Evolutionary conservation across 2,329 filamentous ascomycete species (phyloP).

Genomic region (Sporothrix pallida): DNA sequence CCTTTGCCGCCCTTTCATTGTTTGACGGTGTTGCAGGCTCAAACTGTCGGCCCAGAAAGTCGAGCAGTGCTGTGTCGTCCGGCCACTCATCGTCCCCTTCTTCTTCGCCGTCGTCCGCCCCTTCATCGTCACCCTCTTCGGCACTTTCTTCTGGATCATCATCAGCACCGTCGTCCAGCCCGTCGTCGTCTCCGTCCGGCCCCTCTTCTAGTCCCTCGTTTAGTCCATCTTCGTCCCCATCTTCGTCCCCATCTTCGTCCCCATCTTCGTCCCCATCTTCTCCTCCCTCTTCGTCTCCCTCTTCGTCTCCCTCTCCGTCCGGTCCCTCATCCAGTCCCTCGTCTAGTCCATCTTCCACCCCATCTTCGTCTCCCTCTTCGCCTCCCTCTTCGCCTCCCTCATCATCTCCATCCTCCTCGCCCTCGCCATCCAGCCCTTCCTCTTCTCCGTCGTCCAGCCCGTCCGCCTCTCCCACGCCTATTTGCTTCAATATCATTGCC

Average conservation of each 20-base stretch:
- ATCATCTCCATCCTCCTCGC: background rate
- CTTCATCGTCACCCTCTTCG: background rate
- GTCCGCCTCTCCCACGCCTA: background rate
- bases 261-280: background rate
- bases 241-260: background rate
- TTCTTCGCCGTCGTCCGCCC: background rate
- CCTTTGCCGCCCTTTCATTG: background rate
- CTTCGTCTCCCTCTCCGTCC: background rate
- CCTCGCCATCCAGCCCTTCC: background rate
- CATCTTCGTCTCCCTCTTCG: background rate
- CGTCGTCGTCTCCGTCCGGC: background rate
- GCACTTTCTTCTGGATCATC: background rate
- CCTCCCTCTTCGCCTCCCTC: background rate
- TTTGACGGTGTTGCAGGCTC: background rate
- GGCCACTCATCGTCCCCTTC: background rate
- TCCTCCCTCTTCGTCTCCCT: background rate
- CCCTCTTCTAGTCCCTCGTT: background rate
- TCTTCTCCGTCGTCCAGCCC: background rate
- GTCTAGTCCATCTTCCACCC: background rate
- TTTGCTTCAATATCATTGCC: background rate
- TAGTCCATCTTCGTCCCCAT: background rate
- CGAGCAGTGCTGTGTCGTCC: background rate
- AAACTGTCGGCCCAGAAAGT: background rate
- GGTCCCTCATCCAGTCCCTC: background rate
- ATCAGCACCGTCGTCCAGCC: background rate